A percentile compares a stretch with the other conserved stretches of the same genome.
phyloP scores from a whole-genome alignment of 208 protist genomes.

The Polymyxa betae region DNA sequence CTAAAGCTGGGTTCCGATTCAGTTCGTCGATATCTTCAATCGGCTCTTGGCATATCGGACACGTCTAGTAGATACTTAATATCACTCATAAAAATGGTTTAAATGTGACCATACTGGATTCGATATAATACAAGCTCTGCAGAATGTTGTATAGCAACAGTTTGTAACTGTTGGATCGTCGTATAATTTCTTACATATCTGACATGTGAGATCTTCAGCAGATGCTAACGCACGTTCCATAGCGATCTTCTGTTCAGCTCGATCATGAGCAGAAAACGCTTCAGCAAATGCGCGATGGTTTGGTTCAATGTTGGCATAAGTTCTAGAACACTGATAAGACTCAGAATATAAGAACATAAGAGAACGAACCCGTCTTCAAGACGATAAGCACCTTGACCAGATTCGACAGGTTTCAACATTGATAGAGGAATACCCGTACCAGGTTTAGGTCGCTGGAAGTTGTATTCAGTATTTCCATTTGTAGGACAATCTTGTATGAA shows the following conservation, averaged over 20 bases:
- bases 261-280: background rate
- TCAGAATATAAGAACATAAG: background rate
- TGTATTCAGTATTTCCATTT: slow-evolving; percentile 34
- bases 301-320: slow-evolving; percentile 27
- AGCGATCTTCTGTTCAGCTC: background rate
- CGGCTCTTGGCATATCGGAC: background rate
- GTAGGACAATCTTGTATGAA: slow-evolving; percentile 49
- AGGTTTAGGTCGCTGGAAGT: slow-evolving; percentile 52
- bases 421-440: slow-evolving; percentile 38
- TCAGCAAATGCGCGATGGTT: slow-evolving; percentile 27
- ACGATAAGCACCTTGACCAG: slow-evolving; percentile 10
- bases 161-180: background rate
- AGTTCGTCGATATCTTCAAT: background rate
- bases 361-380: slow-evolving; percentile 18
- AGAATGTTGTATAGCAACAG: slow-evolving; percentile 37
- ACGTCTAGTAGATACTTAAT: background rate
- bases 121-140: background rate
- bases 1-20: background rate
- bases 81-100: background rate
- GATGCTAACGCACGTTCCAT: background rate
- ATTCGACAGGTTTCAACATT: slow-evolving; percentile 1
- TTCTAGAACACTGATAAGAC: background rate
- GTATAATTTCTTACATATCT: background rate
- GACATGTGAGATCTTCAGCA: background rate
- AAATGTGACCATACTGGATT: background rate